Conservation (phyloP, 495 filamentous ascomycete genomes). For the Aspergillus nidulans region DNA sequence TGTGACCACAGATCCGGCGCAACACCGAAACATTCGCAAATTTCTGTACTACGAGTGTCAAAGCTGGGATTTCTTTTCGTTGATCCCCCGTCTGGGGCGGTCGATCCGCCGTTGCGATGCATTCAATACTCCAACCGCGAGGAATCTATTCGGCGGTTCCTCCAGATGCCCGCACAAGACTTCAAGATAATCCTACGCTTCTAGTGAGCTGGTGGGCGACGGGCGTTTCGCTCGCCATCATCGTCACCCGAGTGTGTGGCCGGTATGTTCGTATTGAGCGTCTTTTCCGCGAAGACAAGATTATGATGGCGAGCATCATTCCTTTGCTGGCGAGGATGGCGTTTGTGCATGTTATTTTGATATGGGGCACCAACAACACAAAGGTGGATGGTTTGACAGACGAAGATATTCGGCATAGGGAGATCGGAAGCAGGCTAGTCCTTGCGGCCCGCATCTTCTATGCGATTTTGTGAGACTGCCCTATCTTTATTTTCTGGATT, state of each 20-base stretch:
- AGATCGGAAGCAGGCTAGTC: constrained; percentile 51
- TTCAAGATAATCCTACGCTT: constrained; percentile 68
- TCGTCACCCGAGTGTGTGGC: constrained; percentile 68
- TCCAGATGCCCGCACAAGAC: constrained; percentile 50
- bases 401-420: constrained; percentile 37
- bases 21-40: not conserved
- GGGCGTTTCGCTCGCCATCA: constrained; percentile 72
- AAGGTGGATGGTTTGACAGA: constrained; percentile 36
- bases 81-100: constrained; percentile 33
- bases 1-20: constrained; percentile 4
- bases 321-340: constrained; percentile 80
- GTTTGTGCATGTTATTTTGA: constrained; percentile 76
- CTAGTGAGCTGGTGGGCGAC: constrained; percentile 96
- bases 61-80: not conserved
- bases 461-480: constrained; percentile 50
- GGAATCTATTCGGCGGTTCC: constrained; percentile 37
- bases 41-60: not conserved
- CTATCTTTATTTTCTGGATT: not conserved
- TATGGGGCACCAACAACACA: constrained; percentile 84
- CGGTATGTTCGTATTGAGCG: constrained; percentile 76
- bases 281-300: constrained; percentile 83
- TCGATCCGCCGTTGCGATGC: constrained; percentile 18
- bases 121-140: constrained; percentile 19
- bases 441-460: constrained; percentile 52
- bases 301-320: constrained; percentile 73